A percentile compares a stretch with the other conserved stretches of the same genome.
Evolutionary conservation across 805 yeast species (phyloP).

Genomic region (Ogataea trehalophila): DNA sequence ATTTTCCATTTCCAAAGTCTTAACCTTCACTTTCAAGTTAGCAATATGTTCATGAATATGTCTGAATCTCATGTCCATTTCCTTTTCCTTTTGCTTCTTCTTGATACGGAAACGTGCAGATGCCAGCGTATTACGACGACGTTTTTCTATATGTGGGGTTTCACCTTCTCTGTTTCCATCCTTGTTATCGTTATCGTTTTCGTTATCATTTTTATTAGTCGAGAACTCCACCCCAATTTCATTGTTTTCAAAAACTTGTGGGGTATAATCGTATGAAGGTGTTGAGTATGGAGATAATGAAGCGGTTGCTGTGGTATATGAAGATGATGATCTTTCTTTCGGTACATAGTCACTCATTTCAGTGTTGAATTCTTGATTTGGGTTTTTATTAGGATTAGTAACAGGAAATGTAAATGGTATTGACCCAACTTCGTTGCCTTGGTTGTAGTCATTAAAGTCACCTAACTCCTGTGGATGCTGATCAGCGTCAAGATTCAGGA

Average conservation of each 20-base stretch:
- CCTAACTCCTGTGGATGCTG: constrained; percentile 2
- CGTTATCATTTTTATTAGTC: not conserved
- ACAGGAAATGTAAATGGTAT: not conserved
- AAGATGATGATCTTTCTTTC: not conserved
- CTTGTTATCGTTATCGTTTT: not conserved
- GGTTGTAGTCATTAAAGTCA: constrained; percentile 2
- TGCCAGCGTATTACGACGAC: constrained; percentile 59
- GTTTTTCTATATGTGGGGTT: constrained; percentile 34
- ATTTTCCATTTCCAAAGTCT: constrained; percentile 59
- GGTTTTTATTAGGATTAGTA: not conserved
- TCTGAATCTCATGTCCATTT: constrained; percentile 47
- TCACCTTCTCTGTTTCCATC: not conserved
- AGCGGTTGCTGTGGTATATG: not conserved
- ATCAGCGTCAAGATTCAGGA: constrained; percentile 20
- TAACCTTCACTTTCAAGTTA: constrained; percentile 41
- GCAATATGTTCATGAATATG: constrained; percentile 42
- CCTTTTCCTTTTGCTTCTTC: constrained; percentile 54
- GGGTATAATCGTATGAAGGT: too few relatives aligned
- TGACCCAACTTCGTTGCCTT: constrained; percentile 1
- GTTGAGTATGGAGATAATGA: too few relatives aligned
- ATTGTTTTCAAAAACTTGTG: too few relatives aligned
- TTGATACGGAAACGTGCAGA: constrained; percentile 60
- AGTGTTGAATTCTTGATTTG: too few relatives aligned
- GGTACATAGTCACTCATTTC: too few relatives aligned
- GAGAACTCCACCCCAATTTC: not conserved